Evolutionary conservation across 2,329 filamentous ascomycete genomes (phyloP).

Genomic region (Monosporascus sp.): DNA sequence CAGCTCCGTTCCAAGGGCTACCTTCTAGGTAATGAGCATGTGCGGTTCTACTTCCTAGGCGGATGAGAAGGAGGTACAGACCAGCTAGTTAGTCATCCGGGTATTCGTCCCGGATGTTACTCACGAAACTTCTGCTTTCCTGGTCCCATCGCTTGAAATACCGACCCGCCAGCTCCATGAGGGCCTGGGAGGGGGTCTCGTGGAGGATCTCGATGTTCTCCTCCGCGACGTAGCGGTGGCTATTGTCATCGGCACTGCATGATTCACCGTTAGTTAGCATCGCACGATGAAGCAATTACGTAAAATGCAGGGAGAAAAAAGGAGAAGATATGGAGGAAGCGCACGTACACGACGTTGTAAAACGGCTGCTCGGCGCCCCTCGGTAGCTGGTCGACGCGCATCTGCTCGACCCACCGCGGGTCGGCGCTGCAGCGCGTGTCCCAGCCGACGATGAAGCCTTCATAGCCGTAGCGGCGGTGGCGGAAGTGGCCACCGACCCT

Average conservation of each 20-base stretch:
- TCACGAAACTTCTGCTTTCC: constrained; percentile 46
- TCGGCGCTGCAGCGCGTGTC: constrained; percentile 33
- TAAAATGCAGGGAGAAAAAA: neutral
- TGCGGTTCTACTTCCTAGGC: no score
- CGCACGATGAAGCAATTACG: neutral
- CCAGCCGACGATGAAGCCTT: constrained; percentile 61
- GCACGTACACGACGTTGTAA: constrained; percentile 52
- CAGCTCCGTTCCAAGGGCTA: no score
- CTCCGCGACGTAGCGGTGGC: constrained; percentile 59
- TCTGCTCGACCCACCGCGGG: constrained; percentile 54
- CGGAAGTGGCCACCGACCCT: constrained; percentile 54
- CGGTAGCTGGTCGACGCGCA: constrained; percentile 53
- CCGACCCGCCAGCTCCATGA: constrained; percentile 51
- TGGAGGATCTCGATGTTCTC: constrained; percentile 53
- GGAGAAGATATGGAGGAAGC: neutral
- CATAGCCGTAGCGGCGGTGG: constrained; percentile 56
- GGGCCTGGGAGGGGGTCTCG: constrained; percentile 34
- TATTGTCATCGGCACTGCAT: constrained; percentile 48
- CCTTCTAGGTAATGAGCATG: no score
- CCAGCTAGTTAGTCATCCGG: constrained; percentile 50
- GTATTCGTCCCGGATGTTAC: constrained; percentile 61
- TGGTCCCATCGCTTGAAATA: constrained; percentile 61
- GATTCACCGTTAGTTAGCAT: neutral
- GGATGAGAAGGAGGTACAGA: no score
- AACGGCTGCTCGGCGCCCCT: constrained; percentile 58